phyloP scores from a whole-genome alignment of 257 asterid genomes.

The Leptodermis oblonga region DNA sequence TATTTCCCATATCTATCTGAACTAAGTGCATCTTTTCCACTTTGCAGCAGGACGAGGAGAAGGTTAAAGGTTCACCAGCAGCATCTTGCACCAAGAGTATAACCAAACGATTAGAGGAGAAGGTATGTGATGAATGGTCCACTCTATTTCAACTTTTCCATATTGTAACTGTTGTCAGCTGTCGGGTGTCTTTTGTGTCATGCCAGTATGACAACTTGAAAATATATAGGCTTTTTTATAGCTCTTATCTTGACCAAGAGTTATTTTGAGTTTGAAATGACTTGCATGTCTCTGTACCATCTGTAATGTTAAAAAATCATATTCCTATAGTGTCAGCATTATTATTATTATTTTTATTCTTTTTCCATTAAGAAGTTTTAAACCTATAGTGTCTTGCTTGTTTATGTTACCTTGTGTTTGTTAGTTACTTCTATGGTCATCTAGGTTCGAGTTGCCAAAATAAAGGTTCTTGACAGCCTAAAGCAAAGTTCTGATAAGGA shows the following conservation, averaged over 20 bases:
- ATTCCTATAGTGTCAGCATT: too few relatives aligned
- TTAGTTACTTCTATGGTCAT: constrained; percentile 27
- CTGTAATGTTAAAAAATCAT: too few relatives aligned
- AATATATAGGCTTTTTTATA: background rate
- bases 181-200: too few relatives aligned
- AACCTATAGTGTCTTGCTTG: background rate
- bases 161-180: background rate
- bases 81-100: constrained; percentile 59
- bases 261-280: constrained; percentile 1
- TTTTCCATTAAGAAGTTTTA: background rate
- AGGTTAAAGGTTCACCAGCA: constrained; percentile 54
- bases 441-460: constrained; percentile 90
- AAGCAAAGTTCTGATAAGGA: constrained; percentile 71
- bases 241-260: background rate
- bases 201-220: too few relatives aligned
- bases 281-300: too few relatives aligned
- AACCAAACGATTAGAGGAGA: constrained; percentile 69
- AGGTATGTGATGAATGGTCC: constrained; percentile 43
- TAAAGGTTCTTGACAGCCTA: constrained; percentile 70
- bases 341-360: background rate
- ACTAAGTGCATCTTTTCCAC: constrained; percentile 18
- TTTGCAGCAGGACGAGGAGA: constrained; percentile 68
- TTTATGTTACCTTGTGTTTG: constrained; percentile 1
- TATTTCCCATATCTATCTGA: constrained; percentile 6
- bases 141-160: too few relatives aligned